These are phyloP conservation scores for Leccinellum albellum DNA, from an alignment of 768 basidiomycete genomes.

Conservation along the genomic window DNA sequence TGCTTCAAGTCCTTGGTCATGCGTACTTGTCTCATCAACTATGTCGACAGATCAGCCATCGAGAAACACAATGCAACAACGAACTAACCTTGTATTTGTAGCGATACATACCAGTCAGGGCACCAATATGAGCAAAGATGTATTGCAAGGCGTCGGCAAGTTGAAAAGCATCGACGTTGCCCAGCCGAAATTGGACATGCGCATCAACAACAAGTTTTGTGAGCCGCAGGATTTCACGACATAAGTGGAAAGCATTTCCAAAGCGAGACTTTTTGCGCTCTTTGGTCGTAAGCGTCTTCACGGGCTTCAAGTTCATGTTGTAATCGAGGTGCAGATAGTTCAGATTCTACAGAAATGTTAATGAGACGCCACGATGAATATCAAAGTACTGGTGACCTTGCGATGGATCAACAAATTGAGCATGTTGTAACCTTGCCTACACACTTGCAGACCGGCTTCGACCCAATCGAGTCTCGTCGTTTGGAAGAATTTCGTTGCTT, in stretches of 20 bases:
- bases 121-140: conserved; percentile 95
- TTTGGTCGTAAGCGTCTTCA: conserved; percentile 96
- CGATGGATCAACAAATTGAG: conserved; percentile 97
- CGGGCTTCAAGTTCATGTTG: conserved; percentile 98
- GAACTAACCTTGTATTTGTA: conserved; percentile 94
- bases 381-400: conserved; percentile 51
- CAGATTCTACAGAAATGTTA: conserved; percentile 53
- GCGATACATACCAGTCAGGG: conserved; percentile 98
- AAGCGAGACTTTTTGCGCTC: conserved; percentile 99
- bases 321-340: conserved; percentile 96
- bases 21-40: conserved; percentile 98
- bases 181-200: conserved; percentile 96
- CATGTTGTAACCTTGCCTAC: conserved; percentile 99
- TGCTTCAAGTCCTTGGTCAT: conserved; percentile 99
- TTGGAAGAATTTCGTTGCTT: conserved; percentile 99
- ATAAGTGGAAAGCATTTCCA: conserved; percentile 98
- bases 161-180: conserved; percentile 99
- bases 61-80: neutral
- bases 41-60: conserved; percentile 5
- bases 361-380: neutral
- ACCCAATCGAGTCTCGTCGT: conserved; percentile 98
- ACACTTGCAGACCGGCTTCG: conserved; percentile 97
- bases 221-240: conserved; percentile 94
- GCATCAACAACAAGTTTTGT: conserved; percentile 99
- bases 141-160: conserved; percentile 98